These are phyloP conservation scores for Endocalyx cinctus DNA, from an alignment of 2,329 filamentous ascomycete genomes.

Conservation along the genomic window DNA sequence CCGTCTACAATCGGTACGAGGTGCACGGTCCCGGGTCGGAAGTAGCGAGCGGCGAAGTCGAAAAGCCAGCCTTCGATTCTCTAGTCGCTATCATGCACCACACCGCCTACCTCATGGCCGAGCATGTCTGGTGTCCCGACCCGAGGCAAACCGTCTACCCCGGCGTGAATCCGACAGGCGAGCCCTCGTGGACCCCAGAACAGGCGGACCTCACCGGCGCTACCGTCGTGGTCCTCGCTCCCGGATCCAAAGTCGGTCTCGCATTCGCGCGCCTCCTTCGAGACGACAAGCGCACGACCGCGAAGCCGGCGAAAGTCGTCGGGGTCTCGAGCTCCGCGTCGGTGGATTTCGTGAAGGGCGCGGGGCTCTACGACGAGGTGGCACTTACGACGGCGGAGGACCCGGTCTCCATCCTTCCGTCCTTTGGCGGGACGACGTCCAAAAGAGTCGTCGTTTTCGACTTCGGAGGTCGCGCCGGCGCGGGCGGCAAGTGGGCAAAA, in stretches of 20 bases:
- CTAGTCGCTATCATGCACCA: slow-evolving; percentile 21
- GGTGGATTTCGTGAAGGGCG: slow-evolving; percentile 18
- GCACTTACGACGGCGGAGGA: slow-evolving; percentile 14
- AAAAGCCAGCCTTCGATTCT: slow-evolving; percentile 19
- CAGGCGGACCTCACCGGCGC: slow-evolving; percentile 29
- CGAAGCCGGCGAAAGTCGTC: slow-evolving; percentile 14
- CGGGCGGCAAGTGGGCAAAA: slow-evolving; percentile 14
- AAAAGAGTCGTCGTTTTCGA: slow-evolving; percentile 20
- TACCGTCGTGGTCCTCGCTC: slow-evolving; percentile 27
- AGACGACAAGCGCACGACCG: background rate
- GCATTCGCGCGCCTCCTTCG: slow-evolving; percentile 16
- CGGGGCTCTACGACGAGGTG: slow-evolving; percentile 19
- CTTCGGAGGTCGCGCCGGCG: slow-evolving; percentile 23
- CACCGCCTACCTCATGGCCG: slow-evolving; percentile 26
- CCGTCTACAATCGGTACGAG: slow-evolving; percentile 41
- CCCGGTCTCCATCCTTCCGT: too few relatives aligned
- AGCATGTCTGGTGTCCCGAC: slow-evolving; percentile 27
- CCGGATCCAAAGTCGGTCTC: slow-evolving; percentile 23
- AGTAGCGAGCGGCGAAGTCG: slow-evolving; percentile 9
- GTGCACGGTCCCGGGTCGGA: slow-evolving; percentile 8
- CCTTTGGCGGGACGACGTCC: background rate
- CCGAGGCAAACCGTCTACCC: slow-evolving; percentile 15
- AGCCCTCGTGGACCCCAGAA: slow-evolving; percentile 20
- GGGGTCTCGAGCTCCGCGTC: slow-evolving; percentile 22
- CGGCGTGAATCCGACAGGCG: slow-evolving; percentile 5